Evolutionary conservation across 1,139 yeast species (phyloP).

Genomic region (Hansenula lynferdii): DNA sequence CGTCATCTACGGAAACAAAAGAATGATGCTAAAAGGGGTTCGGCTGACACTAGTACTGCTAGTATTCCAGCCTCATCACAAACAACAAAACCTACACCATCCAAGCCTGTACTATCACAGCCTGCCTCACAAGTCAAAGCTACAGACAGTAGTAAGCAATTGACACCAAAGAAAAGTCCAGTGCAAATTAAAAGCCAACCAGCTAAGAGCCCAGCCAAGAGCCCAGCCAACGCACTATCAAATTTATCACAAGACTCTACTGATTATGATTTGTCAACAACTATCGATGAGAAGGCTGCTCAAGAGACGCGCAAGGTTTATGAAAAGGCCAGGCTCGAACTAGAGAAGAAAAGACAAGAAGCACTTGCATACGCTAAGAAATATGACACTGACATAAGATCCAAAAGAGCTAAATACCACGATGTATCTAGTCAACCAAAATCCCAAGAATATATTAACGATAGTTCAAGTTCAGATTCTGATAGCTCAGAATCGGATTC

Average conservation of each 20-base stretch:
- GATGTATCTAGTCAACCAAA: conserved; percentile 18
- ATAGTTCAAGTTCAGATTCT: no score
- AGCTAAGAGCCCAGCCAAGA: no score
- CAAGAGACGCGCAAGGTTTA: conserved; percentile 7
- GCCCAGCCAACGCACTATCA: not conserved
- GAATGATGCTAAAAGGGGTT: not conserved
- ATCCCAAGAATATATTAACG: conserved; percentile 3
- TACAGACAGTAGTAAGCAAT: no score
- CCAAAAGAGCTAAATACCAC: conserved; percentile 22
- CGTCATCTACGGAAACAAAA: conserved; percentile 7
- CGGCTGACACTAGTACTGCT: not conserved
- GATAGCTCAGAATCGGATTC: no score
- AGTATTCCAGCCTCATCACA: no score
- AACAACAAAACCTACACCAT: no score
- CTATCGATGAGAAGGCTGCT: not conserved
- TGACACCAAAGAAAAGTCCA: no score
- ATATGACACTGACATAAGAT: not conserved
- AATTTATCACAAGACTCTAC: not conserved
- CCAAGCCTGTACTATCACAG: no score
- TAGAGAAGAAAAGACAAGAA: conserved; percentile 6
- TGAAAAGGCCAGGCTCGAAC: conserved; percentile 9
- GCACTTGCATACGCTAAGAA: not conserved
- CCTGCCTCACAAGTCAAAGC: no score
- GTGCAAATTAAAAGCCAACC: not conserved
- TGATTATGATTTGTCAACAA: not conserved